phyloP scores from a whole-genome alignment of 2,329 filamentous ascomycete species.

The Phyllosticta citriasiana region DNA sequence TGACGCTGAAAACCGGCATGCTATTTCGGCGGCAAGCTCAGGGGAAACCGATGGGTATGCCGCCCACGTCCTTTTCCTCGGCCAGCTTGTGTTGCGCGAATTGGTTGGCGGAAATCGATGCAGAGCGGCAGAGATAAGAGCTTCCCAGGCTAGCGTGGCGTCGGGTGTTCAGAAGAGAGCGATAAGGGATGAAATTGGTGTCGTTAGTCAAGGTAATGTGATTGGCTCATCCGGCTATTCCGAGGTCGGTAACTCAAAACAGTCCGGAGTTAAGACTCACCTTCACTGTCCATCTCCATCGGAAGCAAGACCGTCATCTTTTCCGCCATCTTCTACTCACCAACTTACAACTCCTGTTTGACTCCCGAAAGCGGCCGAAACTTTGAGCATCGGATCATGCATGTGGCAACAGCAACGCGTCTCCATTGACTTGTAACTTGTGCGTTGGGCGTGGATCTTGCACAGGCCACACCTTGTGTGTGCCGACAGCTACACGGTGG shows the following conservation, averaged over 20 bases:
- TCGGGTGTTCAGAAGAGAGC: not conserved
- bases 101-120: not conserved
- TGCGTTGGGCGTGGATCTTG: no score
- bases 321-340: not conserved
- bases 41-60: not conserved
- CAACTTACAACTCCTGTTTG: not conserved
- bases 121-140: not conserved
- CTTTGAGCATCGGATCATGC: no score
- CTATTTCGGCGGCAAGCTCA: not conserved
- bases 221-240: not conserved
- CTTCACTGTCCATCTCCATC: not conserved
- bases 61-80: not conserved
- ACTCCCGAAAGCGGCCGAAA: no score
- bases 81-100: not conserved
- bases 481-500: no score
- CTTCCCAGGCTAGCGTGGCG: not conserved
- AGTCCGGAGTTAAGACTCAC: not conserved
- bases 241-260: no score
- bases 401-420: no score
- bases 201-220: not conserved
- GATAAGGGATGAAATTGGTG: not conserved
- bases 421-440: no score
- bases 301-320: not conserved
- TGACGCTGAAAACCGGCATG: not conserved
- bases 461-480: no score